Conservation (phyloP, 164 flowering plant genomes). For the Tinospora cordifolia region DNA sequence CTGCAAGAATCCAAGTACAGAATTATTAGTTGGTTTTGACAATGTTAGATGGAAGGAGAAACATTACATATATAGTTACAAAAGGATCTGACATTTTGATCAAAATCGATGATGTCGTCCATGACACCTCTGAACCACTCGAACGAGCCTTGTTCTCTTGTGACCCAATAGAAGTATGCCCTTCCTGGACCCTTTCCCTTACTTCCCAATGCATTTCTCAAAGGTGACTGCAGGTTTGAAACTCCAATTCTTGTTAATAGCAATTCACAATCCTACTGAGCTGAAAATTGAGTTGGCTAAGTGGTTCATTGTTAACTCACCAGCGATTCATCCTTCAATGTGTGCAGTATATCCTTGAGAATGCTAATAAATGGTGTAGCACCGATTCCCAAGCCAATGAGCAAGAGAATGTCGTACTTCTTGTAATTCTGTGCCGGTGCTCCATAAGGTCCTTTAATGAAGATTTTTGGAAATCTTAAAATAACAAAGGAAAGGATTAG, state of each 20-base stretch:
- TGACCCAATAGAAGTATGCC: conserved; percentile 94
- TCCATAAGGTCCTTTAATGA: conserved; percentile 86
- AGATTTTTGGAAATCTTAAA: conserved; percentile 57
- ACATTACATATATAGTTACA: neutral
- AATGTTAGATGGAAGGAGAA: neutral
- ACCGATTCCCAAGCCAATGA: conserved; percentile 91
- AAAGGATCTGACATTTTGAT: conserved; percentile 37
- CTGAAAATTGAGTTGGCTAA: neutral
- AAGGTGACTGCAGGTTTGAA: conserved; percentile 26
- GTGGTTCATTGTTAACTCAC: conserved; percentile 27
- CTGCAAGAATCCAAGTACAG: conserved; percentile 32
- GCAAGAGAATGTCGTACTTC: conserved; percentile 72
- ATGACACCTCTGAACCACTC: conserved; percentile 98
- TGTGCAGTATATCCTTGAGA: conserved; percentile 66
- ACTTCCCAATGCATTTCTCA: neutral
- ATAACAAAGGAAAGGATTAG: conserved; percentile 5
- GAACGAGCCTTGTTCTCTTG: conserved; percentile 88
- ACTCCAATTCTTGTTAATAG: neutral
- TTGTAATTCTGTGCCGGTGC: conserved; percentile 88
- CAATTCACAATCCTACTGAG: neutral
- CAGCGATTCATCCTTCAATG: conserved; percentile 21
- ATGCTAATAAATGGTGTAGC: conserved; percentile 97
- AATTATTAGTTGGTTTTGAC: conserved; percentile 2
- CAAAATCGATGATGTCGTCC: conserved; percentile 81
- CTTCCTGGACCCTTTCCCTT: conserved; percentile 47